Conservation (phyloP, 495 filamentous ascomycete genomes). For the Penicillium odoratum region DNA sequence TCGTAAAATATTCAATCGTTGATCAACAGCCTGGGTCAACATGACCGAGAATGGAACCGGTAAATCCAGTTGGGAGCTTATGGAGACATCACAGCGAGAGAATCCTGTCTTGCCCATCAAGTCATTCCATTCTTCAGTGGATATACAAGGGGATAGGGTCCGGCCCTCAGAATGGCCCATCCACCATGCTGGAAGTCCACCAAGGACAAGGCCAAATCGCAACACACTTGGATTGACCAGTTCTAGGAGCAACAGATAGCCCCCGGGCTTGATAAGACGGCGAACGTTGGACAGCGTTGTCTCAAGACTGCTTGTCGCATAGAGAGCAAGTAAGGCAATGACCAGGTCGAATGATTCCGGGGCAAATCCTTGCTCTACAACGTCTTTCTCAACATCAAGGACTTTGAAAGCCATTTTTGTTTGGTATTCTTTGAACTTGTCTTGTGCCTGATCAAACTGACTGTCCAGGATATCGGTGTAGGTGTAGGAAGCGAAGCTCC, state of each 20-base stretch:
- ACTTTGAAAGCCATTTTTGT: slow-evolving; percentile 45
- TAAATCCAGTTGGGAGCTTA: background rate
- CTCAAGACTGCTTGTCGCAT: slow-evolving; percentile 28
- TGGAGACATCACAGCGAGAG: slow-evolving; percentile 44
- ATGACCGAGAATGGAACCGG: slow-evolving; percentile 43
- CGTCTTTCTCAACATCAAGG: slow-evolving; percentile 43
- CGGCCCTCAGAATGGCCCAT: slow-evolving; percentile 46
- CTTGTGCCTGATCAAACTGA: slow-evolving; percentile 37
- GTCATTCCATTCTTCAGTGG: slow-evolving; percentile 35
- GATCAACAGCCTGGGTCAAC: slow-evolving; percentile 45
- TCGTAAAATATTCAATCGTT: slow-evolving; percentile 31
- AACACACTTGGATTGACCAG: slow-evolving; percentile 35
- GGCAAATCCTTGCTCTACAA: slow-evolving; percentile 44
- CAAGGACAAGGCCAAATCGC: slow-evolving; percentile 34
- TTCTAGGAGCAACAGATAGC: slow-evolving; percentile 51
- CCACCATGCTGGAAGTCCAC: slow-evolving; percentile 54
- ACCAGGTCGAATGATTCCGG: slow-evolving; percentile 51
- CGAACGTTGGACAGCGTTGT: slow-evolving; percentile 26
- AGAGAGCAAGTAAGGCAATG: slow-evolving; percentile 24
- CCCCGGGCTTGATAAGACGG: slow-evolving; percentile 54
- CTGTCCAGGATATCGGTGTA: slow-evolving; percentile 52
- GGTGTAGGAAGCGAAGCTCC: slow-evolving; percentile 39
- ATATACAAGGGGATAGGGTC: slow-evolving; percentile 34
- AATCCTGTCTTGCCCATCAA: slow-evolving; percentile 44
- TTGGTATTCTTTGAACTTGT: slow-evolving; percentile 18